These are phyloP conservation scores for Withania somnifera DNA, from an alignment of 305 asterid genomes.

Conservation along the genomic window DNA sequence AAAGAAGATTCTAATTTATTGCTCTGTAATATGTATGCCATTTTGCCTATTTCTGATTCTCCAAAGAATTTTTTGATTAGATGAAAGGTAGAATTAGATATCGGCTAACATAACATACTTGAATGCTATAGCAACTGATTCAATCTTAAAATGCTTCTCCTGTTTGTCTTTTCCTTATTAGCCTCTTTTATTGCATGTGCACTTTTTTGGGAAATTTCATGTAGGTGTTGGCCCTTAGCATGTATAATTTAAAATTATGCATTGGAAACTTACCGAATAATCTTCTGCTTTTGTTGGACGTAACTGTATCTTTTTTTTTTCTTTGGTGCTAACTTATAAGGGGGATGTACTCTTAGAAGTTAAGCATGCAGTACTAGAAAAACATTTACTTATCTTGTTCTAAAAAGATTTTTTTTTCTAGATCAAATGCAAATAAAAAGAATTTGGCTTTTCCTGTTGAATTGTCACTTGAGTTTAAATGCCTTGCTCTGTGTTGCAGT, in stretches of 20 bases:
- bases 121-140: neutral
- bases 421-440: neutral
- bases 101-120: neutral
- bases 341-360: neutral
- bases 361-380: neutral
- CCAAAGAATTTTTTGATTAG: neutral
- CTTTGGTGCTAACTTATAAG: neutral
- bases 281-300: neutral
- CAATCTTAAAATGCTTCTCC: neutral
- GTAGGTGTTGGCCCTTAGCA: neutral
- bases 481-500: neutral
- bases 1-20: neutral
- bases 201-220: neutral
- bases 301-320: neutral
- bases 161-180: neutral
- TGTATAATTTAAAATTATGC: neutral
- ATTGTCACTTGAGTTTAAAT: neutral
- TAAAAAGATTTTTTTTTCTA: neutral
- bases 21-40: neutral
- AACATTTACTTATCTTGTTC: neutral
- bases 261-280: neutral
- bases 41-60: neutral
- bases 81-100: neutral
- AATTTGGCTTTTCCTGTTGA: neutral
- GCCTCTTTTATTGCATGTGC: neutral